Conservation (phyloP, 305 asterid genomes). For the Coffea humblotiana region DNA sequence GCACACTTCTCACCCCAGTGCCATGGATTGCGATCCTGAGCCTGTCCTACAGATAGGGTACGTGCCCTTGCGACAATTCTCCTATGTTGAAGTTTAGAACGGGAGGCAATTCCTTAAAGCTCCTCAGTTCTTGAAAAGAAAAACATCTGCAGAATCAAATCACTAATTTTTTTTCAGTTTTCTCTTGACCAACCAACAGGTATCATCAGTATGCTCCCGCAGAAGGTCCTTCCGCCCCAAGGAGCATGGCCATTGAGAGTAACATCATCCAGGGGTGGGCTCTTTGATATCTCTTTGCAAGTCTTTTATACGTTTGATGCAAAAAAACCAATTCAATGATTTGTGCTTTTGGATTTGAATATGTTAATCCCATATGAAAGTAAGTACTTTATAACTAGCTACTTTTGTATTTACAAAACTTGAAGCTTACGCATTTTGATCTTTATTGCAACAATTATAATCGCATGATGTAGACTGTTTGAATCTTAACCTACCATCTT, state of each 20-base stretch:
- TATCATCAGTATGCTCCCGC: constrained; percentile 61
- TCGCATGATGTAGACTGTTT: not conserved
- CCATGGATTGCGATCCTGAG: constrained; percentile 53
- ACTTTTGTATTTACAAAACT: not conserved
- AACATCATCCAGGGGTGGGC: constrained; percentile 66
- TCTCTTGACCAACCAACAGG: constrained; percentile 31
- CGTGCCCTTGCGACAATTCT: not conserved
- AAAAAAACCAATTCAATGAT: not conserved
- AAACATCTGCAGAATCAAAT: not conserved
- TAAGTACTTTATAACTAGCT: not conserved
- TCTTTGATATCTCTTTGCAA: constrained; percentile 32
- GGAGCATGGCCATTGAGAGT: constrained; percentile 55
- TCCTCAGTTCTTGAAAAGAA: not conserved
- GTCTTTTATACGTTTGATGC: not conserved
- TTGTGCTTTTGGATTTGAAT: not conserved
- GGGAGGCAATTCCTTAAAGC: not conserved
- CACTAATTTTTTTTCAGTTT: too few species aligned
- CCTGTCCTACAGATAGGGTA: constrained; percentile 84
- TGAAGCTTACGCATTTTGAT: not conserved
- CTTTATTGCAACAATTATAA: not conserved
- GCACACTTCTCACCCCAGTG: constrained; percentile 46
- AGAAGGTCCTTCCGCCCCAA: constrained; percentile 62
- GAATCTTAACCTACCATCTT: not conserved
- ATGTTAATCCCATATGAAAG: not conserved
- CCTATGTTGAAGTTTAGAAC: not conserved